A percentile compares a stretch with the other conserved stretches of the same genome.
Conservation (phyloP, 2,329 filamentous ascomycete species). For the Chalara sp. region DNA sequence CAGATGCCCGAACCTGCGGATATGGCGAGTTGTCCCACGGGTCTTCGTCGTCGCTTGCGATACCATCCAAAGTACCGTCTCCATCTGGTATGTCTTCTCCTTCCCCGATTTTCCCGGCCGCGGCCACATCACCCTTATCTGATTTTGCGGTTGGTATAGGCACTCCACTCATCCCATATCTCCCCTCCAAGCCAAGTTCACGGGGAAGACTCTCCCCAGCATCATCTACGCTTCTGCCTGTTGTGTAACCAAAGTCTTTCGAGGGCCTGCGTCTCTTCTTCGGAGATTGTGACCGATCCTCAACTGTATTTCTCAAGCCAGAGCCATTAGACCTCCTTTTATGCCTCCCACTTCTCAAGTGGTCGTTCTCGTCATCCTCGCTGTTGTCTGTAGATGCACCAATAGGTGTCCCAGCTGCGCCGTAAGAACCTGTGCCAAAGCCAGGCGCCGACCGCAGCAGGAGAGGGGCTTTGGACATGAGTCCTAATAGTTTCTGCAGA, state of each 20-base stretch:
- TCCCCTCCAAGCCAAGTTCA: constrained; percentile 9
- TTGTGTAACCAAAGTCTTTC: constrained; percentile 1
- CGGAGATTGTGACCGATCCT: constrained; percentile 3
- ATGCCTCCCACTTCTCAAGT: constrained; percentile 15
- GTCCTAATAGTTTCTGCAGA: constrained; percentile 14
- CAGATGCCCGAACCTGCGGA: constrained; percentile 72
- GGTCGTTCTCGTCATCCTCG: constrained; percentile 24
- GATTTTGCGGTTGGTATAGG: constrained; percentile 27
- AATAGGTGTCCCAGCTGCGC: constrained; percentile 41
- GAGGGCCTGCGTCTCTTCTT: not conserved
- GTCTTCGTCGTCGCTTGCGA: constrained; percentile 39
- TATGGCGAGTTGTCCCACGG: constrained; percentile 68
- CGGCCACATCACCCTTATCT: constrained; percentile 1
- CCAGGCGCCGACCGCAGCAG: constrained; percentile 53
- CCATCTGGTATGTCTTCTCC: constrained; percentile 32
- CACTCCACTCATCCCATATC: constrained; percentile 13
- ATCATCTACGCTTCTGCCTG: constrained; percentile 13
- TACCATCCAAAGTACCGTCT: constrained; percentile 24
- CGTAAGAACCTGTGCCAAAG: constrained; percentile 54
- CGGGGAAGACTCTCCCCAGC: constrained; percentile 3
- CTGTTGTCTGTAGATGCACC: constrained; percentile 31
- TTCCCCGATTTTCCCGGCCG: constrained; percentile 27
- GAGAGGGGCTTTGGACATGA: constrained; percentile 44
- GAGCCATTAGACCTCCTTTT: constrained; percentile 20
- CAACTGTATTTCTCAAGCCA: constrained; percentile 19